Conservation (phyloP, 352 stramenopile species). For the Phytophthora pini region DNA sequence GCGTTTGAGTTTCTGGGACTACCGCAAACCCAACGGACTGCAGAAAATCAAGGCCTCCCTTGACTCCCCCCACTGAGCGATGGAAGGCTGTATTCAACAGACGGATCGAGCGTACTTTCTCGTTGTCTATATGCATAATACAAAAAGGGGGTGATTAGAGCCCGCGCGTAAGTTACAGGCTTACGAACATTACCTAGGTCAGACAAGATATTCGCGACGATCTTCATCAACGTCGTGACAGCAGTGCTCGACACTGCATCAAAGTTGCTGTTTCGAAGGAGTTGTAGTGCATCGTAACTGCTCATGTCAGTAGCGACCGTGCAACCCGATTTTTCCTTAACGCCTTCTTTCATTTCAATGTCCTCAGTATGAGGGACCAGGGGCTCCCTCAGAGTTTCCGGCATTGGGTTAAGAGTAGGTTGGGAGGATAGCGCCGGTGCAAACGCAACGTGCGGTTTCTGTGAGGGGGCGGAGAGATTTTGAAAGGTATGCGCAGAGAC, state of each 20-base stretch:
- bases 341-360: constrained; percentile 58
- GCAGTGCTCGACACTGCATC: constrained; percentile 68
- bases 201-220: constrained; percentile 86
- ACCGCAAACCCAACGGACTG: constrained; percentile 70
- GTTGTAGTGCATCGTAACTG: constrained; percentile 69
- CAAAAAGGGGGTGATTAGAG: background rate
- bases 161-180: background rate
- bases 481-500: constrained; percentile 1
- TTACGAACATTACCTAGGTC: constrained; percentile 57
- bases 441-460: constrained; percentile 31
- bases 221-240: constrained; percentile 86
- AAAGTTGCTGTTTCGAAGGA: constrained; percentile 79
- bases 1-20: constrained; percentile 51
- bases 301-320: constrained; percentile 29
- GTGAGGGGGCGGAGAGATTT: background rate
- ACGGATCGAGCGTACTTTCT: constrained; percentile 84
- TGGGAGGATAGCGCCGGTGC: background rate
- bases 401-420: background rate
- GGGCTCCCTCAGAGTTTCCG: constrained; percentile 2
- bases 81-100: constrained; percentile 81
- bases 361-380: constrained; percentile 30
- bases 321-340: background rate
- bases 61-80: constrained; percentile 66
- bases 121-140: constrained; percentile 56
- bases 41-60: constrained; percentile 80